Base-by-base conservation (phyloP, 352 stramenopile genomes). In the Plasmopara muralis region DNA sequence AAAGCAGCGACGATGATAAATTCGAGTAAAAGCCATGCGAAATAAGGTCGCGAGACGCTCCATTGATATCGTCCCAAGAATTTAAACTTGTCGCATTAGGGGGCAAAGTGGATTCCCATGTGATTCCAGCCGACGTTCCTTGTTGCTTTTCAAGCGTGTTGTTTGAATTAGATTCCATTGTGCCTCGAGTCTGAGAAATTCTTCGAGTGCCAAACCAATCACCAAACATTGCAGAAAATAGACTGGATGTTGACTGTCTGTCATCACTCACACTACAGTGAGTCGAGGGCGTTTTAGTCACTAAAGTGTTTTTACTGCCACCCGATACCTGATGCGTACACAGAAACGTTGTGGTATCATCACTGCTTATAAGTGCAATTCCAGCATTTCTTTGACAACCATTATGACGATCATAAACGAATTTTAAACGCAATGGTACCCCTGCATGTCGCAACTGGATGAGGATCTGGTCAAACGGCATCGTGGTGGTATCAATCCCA, bases 21-120 rank as follows among this genome's bases (percentile, higher is more conserved):
- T 71, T 72, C 31, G 76, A 72, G 59, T 83, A 88, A 57, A 89
- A 89, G 28, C 77, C 82, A 35, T 72, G 62, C 29, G 70, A 83
- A 53, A 81, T 68, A 15, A 85, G 62, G 60, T 92, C 78, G 30
- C 70, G 68, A 8, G 66, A 77, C 12, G 71, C 70, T 41, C 77
- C 71, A 44, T 63, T 66, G 0, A 89, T 47, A 44, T 92, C 81
- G 47, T 89, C 81, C 81, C 81, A 35, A 35, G 31, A 12, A 8
- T 12, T 35, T 1, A 35, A 35, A 12, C 31, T 12, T 35, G 7
- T 35, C 10, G 31, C 31, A 12, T 35, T 25, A 25, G 20, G 20
- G 31, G 2, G 31, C 31, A 2, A 35, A 29, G 66, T 33, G 7
- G 56, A 57, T 28, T 40, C 55, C 20, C 70, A 31, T 28, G 81